Base-by-base conservation (phyloP, 495 filamentous ascomycete species). In the Beverwykella pulmonaria region DNA sequence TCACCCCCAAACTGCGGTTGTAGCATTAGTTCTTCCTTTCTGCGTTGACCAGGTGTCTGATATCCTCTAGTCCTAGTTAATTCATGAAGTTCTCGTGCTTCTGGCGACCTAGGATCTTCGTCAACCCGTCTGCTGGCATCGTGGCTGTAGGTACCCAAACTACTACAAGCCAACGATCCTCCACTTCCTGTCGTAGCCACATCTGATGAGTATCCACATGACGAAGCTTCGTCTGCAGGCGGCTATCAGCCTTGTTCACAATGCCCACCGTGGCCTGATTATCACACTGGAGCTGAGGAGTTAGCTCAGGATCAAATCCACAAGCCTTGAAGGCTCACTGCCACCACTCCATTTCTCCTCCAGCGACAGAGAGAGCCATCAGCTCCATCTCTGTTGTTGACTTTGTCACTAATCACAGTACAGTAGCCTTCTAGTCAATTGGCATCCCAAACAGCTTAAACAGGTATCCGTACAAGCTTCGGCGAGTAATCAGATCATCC, bases 381-480 rank as follows among this genome's bases (percentile, higher is more conserved):
- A 74, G 52, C 34, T 74, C 70, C 2, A 72, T 67, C 53, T 76
- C 67, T 25, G 72, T 73, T n/a, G 72, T 76, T 15, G 72, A 74
- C n/a, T 67, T 75, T 2, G 71, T 73, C 19, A 73, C 70, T 5
- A 53, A 70, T 27, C 69, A 55, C 57, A 74, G 70, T 36, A 72
- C 64, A 17, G 63, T 69, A 1, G 72, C 68, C 48, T 71, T 62
- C 68, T 60, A 74, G 23, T 59, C 65, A 32, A 74, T 69, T 14
- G 72, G 46, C 17, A 63, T 53, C 14, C 65, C 63, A 50, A 66
- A 76, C 3, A 74, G 55, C 20, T 68, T 70, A 15, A 75, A 73
- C 0, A 73, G 27, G 53, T 71, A 75, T 0, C 55, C 72, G 41
- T 71, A 59, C 25, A 54, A 55, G 29, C 68, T 68, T 48, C 63